These are phyloP conservation scores for Leishmania amazonensis DNA, from an alignment of 208 protist species.

Conservation along the genomic window DNA sequence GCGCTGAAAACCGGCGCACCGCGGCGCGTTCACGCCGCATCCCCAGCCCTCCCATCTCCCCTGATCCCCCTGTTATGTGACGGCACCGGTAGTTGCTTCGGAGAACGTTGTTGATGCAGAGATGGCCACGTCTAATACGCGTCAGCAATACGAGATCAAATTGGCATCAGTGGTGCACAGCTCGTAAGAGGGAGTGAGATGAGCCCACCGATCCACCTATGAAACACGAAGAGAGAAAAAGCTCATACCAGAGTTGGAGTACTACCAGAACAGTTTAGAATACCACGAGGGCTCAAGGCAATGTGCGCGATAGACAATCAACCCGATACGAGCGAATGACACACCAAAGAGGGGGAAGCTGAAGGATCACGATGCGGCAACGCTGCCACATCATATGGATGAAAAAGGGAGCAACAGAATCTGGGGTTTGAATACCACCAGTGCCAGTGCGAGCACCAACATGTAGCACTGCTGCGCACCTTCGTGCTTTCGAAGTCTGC, in stretches of 20 bases:
- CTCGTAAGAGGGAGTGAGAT: background rate
- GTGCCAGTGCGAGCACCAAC: background rate
- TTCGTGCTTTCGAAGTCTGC: background rate
- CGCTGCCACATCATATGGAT: background rate
- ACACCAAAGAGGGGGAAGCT: background rate
- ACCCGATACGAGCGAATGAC: background rate
- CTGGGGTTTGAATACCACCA: background rate
- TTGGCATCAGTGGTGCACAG: background rate
- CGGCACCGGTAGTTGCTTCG: background rate
- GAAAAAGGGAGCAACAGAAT: background rate
- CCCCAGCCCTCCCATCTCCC: background rate
- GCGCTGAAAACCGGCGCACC: background rate
- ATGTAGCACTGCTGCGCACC: background rate
- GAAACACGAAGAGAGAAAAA: background rate
- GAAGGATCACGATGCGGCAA: background rate
- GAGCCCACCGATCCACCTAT: background rate
- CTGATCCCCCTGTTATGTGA: background rate
- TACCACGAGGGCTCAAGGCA: background rate
- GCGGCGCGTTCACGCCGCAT: background rate
- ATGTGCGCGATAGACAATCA: background rate
- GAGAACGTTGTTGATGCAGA: background rate
- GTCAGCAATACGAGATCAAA: constrained; percentile 4
- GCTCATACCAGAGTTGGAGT: background rate
- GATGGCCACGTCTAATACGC: background rate
- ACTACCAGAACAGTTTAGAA: background rate